Base-by-base conservation (phyloP, 495 filamentous ascomycete species). In the Aspergillus panamensis region DNA sequence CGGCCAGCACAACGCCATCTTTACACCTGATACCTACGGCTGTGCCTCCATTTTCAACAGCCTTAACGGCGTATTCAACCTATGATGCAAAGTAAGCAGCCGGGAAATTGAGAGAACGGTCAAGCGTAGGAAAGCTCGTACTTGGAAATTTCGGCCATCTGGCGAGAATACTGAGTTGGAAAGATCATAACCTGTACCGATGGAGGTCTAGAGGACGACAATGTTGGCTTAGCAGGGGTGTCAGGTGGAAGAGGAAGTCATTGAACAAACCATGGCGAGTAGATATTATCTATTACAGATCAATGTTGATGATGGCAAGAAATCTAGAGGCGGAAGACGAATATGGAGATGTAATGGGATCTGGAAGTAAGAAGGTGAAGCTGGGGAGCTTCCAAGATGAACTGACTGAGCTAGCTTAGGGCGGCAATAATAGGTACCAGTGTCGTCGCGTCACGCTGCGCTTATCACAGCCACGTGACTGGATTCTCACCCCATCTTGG, bases 151-250 rank as follows among this genome's bases (percentile, higher is more conserved):
- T 62, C 94, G 87, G 73, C 94, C 94, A 79, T 98, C 94, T 55
- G 94, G 94, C 35, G 92, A 97, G 81, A 97, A 98, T 76, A 97
- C 92, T 66, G 95, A 97, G 82, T 98, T 98, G 66, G 90, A 89
- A 70, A 98, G 89, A 84, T 98, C 94, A 77, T 98, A 98, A 68
- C 94, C 94, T 66, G 94, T 98, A 70, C 94, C 94, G 86, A 98
- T 98, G 66, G 94, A 98, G 68, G 94, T 98, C 94, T 97, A 59
- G 37, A 48, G 56, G 35, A 25, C 29, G 44, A 25, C 30, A 53
- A 20, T 13, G 48, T 66, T 55, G 62, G 59, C 35, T 44, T 51
- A 47, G 51, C 31, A 32, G 57, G 32, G 12, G 2, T 42, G 31
- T 52, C 39, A 65, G 55, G 48, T 43, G 43, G n/a, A 40, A 51